Evolutionary conservation across 495 filamentous ascomycete genomes (phyloP).

Genomic region (Podospora didyma): DNA sequence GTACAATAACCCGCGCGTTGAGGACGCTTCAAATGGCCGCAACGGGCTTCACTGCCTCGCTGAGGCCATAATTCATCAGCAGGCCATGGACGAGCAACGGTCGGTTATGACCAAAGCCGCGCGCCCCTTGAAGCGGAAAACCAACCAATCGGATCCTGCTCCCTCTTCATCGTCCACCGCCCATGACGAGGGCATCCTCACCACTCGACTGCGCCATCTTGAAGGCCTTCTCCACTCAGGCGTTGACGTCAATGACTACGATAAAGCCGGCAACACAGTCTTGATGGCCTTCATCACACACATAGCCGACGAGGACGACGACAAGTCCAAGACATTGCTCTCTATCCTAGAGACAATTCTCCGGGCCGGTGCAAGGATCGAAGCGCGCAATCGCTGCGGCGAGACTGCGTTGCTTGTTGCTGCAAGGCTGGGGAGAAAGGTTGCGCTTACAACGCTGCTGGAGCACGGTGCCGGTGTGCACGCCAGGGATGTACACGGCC

Average conservation of each 20-base stretch:
- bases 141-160: background rate
- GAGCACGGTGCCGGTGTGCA: constrained; percentile 39
- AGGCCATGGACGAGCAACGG: constrained; percentile 22
- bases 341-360: constrained; percentile 29
- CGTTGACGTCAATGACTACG: constrained; percentile 43
- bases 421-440: constrained; percentile 38
- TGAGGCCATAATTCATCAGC: constrained; percentile 33
- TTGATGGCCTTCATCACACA: constrained; percentile 45
- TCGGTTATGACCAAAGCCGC: background rate
- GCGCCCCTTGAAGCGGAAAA: constrained; percentile 17
- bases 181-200: constrained; percentile 9
- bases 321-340: constrained; percentile 31
- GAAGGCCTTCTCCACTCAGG: constrained; percentile 27
- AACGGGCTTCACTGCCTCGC: constrained; percentile 50
- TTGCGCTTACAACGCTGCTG: constrained; percentile 39
- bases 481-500: constrained; percentile 35
- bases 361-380: constrained; percentile 28
- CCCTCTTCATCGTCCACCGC: background rate
- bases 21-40: constrained; percentile 38
- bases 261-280: constrained; percentile 36
- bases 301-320: constrained; percentile 38
- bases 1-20: constrained; percentile 23
- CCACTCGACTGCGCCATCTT: constrained; percentile 28
- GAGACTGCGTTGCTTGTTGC: constrained; percentile 46
- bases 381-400: constrained; percentile 40